Conservation (phyloP, 1,284 basidiomycete genomes). For the Stygiomarasmius scandens region DNA sequence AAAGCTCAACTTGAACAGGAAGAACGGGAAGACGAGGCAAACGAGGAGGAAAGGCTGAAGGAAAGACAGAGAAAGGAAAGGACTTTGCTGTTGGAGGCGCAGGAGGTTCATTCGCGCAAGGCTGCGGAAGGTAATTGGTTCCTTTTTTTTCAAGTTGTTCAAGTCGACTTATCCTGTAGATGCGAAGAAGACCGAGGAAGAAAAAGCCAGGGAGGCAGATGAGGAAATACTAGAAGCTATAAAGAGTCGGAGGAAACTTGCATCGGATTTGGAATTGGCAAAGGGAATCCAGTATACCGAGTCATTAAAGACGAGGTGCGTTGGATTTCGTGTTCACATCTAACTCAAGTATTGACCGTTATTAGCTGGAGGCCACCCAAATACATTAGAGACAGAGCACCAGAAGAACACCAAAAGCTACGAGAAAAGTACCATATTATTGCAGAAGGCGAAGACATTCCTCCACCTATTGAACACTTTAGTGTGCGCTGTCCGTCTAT, state of each 20-base stretch:
- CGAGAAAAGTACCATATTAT: constrained; percentile 93
- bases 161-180: constrained; percentile 49
- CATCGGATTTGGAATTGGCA: constrained; percentile 90
- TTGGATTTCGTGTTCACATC: constrained; percentile 11
- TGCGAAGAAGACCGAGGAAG: constrained; percentile 80
- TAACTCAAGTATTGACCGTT: constrained; percentile 9
- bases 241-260: constrained; percentile 87
- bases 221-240: constrained; percentile 91
- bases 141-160: constrained; percentile 12
- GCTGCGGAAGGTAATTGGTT: constrained; percentile 72
- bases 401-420: constrained; percentile 73
- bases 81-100: constrained; percentile 87
- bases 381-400: constrained; percentile 75
- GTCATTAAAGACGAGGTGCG: constrained; percentile 80
- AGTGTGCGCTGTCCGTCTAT: constrained; percentile 49
- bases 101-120: constrained; percentile 86
- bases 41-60: constrained; percentile 72
- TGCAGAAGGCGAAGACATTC: constrained; percentile 90
- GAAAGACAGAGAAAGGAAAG: constrained; percentile 81
- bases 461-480: constrained; percentile 93
- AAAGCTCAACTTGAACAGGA: constrained; percentile 56
- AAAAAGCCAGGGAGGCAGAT: constrained; percentile 88
- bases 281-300: constrained; percentile 92
- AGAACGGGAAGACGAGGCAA: constrained; percentile 72
- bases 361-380: constrained; percentile 85